A percentile compares a stretch with the other conserved stretches of the same genome.
These are phyloP conservation scores for Sporothrix luriei DNA, from an alignment of 2,329 filamentous ascomycete genomes.

Conservation along the genomic window DNA sequence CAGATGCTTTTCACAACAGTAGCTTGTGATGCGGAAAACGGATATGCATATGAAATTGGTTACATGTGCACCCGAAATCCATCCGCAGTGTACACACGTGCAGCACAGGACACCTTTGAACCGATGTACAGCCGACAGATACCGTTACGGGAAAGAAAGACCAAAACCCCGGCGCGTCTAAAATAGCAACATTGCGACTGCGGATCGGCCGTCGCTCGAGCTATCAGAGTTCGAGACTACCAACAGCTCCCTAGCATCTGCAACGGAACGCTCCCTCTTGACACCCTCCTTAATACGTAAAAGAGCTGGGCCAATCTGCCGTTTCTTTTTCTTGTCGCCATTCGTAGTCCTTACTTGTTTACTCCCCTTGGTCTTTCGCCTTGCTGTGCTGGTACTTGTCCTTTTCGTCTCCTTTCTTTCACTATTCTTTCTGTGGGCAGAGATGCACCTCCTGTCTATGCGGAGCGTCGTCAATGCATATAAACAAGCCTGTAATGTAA, in stretches of 20 bases:
- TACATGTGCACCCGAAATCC: slow-evolving; percentile 5
- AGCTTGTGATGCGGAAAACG: slow-evolving; percentile 19
- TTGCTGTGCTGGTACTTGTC: not conserved
- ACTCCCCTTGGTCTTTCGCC: not conserved
- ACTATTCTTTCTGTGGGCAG: too few species aligned
- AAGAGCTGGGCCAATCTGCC: slow-evolving; percentile 14
- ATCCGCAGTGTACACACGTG: not conserved
- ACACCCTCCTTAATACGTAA: not conserved
- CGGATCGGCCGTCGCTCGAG: slow-evolving; percentile 1
- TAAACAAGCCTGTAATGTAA: slow-evolving; percentile 11
- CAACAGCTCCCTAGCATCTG: slow-evolving; percentile 11
- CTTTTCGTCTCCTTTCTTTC: too few species aligned
- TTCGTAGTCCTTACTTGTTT: not conserved
- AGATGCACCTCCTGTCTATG: too few species aligned
- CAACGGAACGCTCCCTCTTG: not conserved
- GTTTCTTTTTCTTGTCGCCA: slow-evolving; percentile 24
- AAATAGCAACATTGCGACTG: slow-evolving; percentile 18
- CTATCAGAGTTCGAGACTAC: not conserved
- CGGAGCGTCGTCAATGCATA: too few species aligned
- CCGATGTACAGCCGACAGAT: not conserved
- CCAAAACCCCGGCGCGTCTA: not conserved
- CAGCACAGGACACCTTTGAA: not conserved
- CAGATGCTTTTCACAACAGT: slow-evolving; percentile 5
- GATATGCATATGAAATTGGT: slow-evolving; percentile 19
- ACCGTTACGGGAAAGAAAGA: too few species aligned